phyloP scores from a whole-genome alignment of 2,329 filamentous ascomycete species.

The Colletotrichum sublineola region DNA sequence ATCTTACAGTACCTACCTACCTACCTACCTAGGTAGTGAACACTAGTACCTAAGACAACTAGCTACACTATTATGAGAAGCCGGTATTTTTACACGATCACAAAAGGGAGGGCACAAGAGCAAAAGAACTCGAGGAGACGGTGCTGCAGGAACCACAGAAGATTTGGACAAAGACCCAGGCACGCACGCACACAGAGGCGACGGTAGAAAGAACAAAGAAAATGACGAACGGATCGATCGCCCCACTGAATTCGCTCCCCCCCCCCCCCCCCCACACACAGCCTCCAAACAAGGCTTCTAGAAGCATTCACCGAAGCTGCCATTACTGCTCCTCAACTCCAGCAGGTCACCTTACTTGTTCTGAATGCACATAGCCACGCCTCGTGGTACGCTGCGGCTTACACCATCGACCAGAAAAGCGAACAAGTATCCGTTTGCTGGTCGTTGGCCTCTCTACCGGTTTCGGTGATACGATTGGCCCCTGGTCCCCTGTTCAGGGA shows the following conservation, averaged over 20 bases:
- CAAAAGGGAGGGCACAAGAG: neutral
- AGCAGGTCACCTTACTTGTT: neutral
- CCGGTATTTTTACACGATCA: neutral
- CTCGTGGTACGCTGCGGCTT: neutral
- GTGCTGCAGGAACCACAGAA: neutral
- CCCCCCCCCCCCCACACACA: neutral
- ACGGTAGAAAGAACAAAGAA: neutral
- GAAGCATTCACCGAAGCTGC: constrained; percentile 1
- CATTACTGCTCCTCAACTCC: neutral
- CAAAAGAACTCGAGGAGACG: neutral
- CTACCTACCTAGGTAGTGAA: too few relatives aligned
- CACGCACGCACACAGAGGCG: too few relatives aligned
- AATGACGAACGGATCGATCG: neutral
- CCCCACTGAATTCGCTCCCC: neutral
- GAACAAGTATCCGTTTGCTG: neutral
- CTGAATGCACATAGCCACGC: neutral
- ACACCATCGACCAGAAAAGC: neutral
- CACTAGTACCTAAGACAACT: too few relatives aligned
- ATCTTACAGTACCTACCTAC: too few relatives aligned
- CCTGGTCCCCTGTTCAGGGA: too few relatives aligned
- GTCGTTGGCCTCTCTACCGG: neutral
- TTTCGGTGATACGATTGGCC: neutral
- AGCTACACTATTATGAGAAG: too few relatives aligned
- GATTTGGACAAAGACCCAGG: neutral
- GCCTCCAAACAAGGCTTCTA: constrained; percentile 1